Evolutionary conservation across 2,329 filamentous ascomycete species (phyloP), one percentile per base, ranked within the genome.

Genomic region (Laburnicola sp.): DNA sequence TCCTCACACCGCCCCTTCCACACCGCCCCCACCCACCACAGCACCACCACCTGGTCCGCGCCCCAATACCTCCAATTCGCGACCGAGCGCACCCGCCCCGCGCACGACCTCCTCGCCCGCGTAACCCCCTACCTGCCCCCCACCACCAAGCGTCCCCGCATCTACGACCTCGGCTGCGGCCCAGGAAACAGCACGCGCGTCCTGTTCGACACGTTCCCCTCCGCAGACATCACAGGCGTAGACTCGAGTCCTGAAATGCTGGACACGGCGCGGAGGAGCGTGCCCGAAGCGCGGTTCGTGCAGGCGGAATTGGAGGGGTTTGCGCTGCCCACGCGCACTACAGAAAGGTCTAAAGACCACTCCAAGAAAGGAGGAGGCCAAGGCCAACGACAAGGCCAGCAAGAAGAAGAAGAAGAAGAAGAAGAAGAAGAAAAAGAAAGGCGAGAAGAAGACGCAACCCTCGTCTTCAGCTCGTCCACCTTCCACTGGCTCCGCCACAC

Each of bases 151-250:
- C 16, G 16, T 70, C 80, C n/a, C 60, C 52, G 70, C 7, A 77
- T 85, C 57, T 71, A 83, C 58, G 83, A 86, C 52, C 72, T 86
- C 1, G 83, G 83, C 57, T 86, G 83, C 64, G 83, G 83, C 0
- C 83, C 83, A 0, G 83, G 79, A 4, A 85, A 84, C 69, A 82
- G 79, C 2, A 85, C 82, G 0, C 65, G 70, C 1, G 76, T 79
- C 1, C 74, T 86, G 1, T 66, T 69, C 3, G 58, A 64, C 2
- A 74, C 74, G 3, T 86, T 79, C 62, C 80, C 82, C 0, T 39
- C 65, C 3, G 78, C 82, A 0, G 50, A 62, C 0, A 58, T 85
- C 37, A 71, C 72, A 0, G 83, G 81, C 7, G 74, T 86, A 39
- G 83, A 86, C 57, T 78, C 78, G 0, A 82, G 78, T 0, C 75